These are phyloP conservation scores for Pythium myriotylum DNA, from an alignment of 352 stramenopile species.

Conservation along the genomic window DNA sequence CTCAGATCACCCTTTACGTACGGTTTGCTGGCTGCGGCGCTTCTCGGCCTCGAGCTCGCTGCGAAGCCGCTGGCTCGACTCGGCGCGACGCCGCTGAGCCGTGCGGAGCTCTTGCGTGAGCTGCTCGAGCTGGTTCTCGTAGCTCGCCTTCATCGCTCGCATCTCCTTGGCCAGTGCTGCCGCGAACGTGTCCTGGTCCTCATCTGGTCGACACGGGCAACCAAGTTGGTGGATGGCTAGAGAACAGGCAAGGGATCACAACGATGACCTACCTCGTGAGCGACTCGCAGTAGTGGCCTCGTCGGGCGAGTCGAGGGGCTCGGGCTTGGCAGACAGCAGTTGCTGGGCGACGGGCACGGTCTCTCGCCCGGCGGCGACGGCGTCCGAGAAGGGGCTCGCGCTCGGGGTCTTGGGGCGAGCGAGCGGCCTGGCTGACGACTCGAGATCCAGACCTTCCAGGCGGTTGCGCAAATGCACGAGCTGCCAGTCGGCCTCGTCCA, in stretches of 20 bases:
- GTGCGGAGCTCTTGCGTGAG: slow-evolving; percentile 57
- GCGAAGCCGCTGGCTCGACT: slow-evolving; percentile 49
- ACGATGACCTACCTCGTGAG: slow-evolving; percentile 17
- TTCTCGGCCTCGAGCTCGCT: slow-evolving; percentile 55
- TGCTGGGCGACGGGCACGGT: slow-evolving; percentile 59
- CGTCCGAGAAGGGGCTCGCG: slow-evolving; percentile 67
- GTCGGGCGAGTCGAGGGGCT: not conserved
- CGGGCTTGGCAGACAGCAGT: slow-evolving; percentile 38
- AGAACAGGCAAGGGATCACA: too few relatives aligned
- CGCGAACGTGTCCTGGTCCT: slow-evolving; percentile 78
- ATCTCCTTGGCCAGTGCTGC: slow-evolving; percentile 71
- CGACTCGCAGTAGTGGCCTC: not conserved
- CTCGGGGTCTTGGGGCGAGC: slow-evolving; percentile 14
- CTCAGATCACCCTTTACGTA: slow-evolving; percentile 22
- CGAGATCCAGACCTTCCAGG: slow-evolving; percentile 52
- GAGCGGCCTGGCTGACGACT: slow-evolving; percentile 6
- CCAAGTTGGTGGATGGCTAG: too few relatives aligned
- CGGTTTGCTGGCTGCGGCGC: slow-evolving; percentile 41
- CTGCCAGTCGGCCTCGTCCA: slow-evolving; percentile 71
- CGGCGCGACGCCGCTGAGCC: slow-evolving; percentile 42
- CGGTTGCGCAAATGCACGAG: slow-evolving; percentile 57
- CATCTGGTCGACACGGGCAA: slow-evolving; percentile 28
- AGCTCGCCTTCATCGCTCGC: slow-evolving; percentile 64
- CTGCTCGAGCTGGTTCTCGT: slow-evolving; percentile 66
- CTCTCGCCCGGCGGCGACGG: slow-evolving; percentile 58